Conservation (phyloP, 495 filamentous ascomycete genomes). For the Podospora fimiseda region DNA sequence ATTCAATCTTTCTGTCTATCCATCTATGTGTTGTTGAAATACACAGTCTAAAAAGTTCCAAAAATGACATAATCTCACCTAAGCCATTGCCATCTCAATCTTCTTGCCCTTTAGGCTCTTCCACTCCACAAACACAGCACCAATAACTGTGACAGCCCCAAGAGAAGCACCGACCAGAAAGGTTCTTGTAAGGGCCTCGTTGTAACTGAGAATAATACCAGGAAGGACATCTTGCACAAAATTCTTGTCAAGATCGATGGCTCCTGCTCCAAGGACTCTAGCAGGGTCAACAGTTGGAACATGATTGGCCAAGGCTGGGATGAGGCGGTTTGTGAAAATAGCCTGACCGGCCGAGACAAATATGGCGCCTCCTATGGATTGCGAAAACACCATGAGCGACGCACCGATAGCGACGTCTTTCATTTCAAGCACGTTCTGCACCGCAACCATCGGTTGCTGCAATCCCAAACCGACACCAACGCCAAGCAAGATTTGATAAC, state of each 20-base stretch:
- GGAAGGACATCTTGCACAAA: background rate
- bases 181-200: background rate
- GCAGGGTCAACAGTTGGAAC: background rate
- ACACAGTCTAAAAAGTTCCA: background rate
- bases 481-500: constrained; percentile 52
- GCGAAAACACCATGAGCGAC: constrained; percentile 52
- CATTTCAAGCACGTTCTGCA: constrained; percentile 40
- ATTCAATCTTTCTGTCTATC: too few relatives aligned
- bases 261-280: background rate
- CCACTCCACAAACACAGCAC: constrained; percentile 44
- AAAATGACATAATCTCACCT: background rate
- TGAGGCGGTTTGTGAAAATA: constrained; percentile 47
- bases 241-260: background rate
- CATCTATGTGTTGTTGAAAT: background rate
- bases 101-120: constrained; percentile 35
- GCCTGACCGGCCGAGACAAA: constrained; percentile 53
- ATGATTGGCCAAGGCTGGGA: constrained; percentile 4
- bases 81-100: background rate
- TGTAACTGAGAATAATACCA: background rate
- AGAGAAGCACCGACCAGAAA: constrained; percentile 30
- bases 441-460: constrained; percentile 50
- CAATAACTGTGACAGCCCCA: constrained; percentile 36
- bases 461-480: constrained; percentile 53
- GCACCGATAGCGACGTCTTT: constrained; percentile 53
- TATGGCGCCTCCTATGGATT: constrained; percentile 53